Evolutionary conservation across 1,284 basidiomycete genomes (phyloP).

Genomic region (Schizopora paradoxa): DNA sequence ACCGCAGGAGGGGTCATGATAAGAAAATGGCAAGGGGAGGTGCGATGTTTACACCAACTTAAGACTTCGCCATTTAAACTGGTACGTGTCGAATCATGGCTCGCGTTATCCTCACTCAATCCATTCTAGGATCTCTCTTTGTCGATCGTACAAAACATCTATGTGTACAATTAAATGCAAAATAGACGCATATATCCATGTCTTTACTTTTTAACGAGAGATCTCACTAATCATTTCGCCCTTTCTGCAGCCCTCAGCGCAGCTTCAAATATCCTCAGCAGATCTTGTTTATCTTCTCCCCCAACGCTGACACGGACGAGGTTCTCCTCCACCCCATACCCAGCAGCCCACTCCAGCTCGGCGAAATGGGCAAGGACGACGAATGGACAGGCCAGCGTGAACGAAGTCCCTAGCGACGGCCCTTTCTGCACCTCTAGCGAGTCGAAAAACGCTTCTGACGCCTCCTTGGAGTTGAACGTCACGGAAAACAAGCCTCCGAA

Average conservation of each 20-base stretch:
- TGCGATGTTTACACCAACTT: too few species aligned
- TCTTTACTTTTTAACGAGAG: too few species aligned
- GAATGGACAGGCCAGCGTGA: conserved; percentile 92
- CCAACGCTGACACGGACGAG: conserved; percentile 90
- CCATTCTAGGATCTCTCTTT: too few species aligned
- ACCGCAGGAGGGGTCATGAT: conserved; percentile 67
- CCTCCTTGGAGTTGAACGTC: conserved; percentile 69
- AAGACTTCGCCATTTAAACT: too few species aligned
- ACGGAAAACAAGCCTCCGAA: conserved; percentile 92
- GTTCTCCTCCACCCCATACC: conserved; percentile 80
- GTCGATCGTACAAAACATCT: too few species aligned
- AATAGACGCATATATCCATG: too few species aligned
- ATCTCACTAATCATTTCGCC: too few species aligned
- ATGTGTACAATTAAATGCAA: too few species aligned
- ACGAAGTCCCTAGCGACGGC: conserved; percentile 92
- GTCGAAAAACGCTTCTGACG: conserved; percentile 86
- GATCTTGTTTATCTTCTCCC: conserved; percentile 66
- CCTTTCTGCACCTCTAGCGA: conserved; percentile 82
- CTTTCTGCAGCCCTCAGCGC: conserved; percentile 74
- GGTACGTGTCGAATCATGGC: too few species aligned
- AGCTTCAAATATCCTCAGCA: conserved; percentile 58
- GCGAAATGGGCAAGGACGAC: conserved; percentile 89
- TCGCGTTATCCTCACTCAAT: too few species aligned
- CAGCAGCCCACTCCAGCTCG: conserved; percentile 90
- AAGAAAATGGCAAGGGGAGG: conserved; percentile 61